phyloP scores from a whole-genome alignment of 2,329 filamentous ascomycete genomes.

The Alternaria tenuissima region DNA sequence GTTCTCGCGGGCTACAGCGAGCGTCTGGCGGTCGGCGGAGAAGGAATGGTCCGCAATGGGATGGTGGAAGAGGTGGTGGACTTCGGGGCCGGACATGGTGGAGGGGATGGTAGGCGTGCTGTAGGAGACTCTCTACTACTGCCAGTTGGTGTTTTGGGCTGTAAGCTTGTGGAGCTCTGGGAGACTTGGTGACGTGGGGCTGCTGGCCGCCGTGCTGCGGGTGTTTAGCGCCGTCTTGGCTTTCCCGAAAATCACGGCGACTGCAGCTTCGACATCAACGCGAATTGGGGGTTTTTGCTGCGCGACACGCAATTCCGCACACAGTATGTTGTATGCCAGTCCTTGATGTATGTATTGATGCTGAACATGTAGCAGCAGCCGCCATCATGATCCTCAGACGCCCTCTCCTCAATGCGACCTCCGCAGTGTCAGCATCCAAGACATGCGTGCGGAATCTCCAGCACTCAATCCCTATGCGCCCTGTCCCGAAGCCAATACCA shows the following conservation, averaged over 20 bases:
- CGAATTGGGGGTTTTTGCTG: conserved; percentile 1
- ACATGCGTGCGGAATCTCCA: conserved; percentile 49
- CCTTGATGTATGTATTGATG: not conserved
- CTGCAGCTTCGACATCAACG: conserved; percentile 16
- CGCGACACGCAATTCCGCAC: not conserved
- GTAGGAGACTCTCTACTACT: conserved; percentile 98
- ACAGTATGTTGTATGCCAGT: not conserved
- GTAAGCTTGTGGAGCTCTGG: conserved; percentile 12
- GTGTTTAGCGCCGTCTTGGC: conserved; percentile 37
- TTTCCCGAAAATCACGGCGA: conserved; percentile 41
- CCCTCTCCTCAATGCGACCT: conserved; percentile 40
- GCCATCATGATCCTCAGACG: conserved; percentile 48
- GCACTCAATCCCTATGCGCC: conserved; percentile 51
- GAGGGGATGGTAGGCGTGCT: conserved; percentile 49
- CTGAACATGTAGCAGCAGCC: conserved; percentile 6
- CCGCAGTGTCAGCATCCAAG: conserved; percentile 36
- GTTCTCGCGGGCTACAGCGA: conserved; percentile 91
- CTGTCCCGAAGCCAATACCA: conserved; percentile 76
- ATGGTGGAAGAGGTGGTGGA: conserved; percentile 95
- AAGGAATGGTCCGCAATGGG: conserved; percentile 98
- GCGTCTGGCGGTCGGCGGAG: conserved; percentile 85
- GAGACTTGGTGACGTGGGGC: conserved; percentile 19
- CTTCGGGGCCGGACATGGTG: conserved; percentile 84
- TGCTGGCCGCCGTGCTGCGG: conserved; percentile 7
- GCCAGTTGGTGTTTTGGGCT: conserved; percentile 23